Evolutionary conservation across 2,329 filamentous ascomycete genomes (phyloP).

Genomic region (Fusarium sp.): DNA sequence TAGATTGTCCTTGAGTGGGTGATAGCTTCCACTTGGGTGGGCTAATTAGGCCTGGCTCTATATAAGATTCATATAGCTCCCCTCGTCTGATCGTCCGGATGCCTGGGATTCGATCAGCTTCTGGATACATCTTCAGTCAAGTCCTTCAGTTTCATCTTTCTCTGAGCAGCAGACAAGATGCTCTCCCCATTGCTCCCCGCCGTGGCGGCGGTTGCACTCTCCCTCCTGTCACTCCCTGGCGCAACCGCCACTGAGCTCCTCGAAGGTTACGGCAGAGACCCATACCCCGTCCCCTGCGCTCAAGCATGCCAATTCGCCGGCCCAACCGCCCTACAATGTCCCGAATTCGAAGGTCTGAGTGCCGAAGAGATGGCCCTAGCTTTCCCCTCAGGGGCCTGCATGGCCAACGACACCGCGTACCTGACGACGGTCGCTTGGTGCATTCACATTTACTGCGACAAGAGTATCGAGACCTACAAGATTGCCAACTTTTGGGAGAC

Average conservation of each 20-base stretch:
- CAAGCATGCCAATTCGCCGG: constrained; percentile 27
- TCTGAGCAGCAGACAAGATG: not conserved
- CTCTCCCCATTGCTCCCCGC: not conserved
- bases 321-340: constrained; percentile 32
- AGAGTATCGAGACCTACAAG: not conserved
- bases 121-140: not conserved
- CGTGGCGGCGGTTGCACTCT: not conserved
- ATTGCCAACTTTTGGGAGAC: constrained; percentile 36
- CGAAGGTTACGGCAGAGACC: constrained; percentile 32
- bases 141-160: not conserved
- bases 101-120: not conserved
- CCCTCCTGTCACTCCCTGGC: not conserved
- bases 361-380: constrained; percentile 23
- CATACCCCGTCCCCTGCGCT: constrained; percentile 14
- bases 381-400: constrained; percentile 27
- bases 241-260: constrained; percentile 20
- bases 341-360: constrained; percentile 34
- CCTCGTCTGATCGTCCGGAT: not conserved
- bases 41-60: not conserved
- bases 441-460: constrained; percentile 18
- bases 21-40: not conserved
- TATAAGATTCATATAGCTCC: not conserved
- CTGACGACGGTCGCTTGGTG: constrained; percentile 41
- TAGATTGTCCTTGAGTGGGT: not conserved
- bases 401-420: constrained; percentile 25